A percentile compares a stretch with the other conserved stretches of the same genome.
Evolutionary conservation across 2,329 filamentous ascomycete species (phyloP).

Genomic region (Aspergillus tamarii): DNA sequence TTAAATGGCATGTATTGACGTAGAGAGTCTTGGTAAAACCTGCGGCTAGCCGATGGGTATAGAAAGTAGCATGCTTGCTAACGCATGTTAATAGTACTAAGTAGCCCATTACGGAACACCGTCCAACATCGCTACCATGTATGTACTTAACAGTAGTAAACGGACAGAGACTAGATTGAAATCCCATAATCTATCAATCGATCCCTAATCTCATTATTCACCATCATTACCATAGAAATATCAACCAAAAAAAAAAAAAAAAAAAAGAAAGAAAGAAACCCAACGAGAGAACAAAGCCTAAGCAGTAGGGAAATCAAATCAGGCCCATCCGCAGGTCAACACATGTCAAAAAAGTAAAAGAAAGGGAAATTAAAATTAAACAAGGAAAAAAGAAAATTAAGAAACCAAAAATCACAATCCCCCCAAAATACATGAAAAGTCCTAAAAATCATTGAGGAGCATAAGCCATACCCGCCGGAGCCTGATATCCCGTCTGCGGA

Average conservation of each 20-base stretch:
- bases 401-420: neutral
- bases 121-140: too few relatives aligned
- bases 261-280: neutral
- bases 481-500: conserved; percentile 28
- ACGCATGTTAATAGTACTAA: too few relatives aligned
- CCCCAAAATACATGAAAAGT: neutral
- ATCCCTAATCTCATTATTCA: neutral
- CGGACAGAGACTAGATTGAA: neutral
- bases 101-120: too few relatives aligned
- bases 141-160: neutral
- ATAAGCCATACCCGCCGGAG: conserved; percentile 29
- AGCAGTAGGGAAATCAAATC: too few relatives aligned
- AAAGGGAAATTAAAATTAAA: neutral
- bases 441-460: neutral
- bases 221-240: neutral
- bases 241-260: neutral
- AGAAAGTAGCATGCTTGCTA: neutral
- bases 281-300: neutral
- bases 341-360: neutral
- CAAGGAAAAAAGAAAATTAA: neutral
- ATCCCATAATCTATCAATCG: neutral
- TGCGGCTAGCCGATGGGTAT: neutral
- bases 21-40: neutral
- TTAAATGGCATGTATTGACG: neutral
- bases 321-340: neutral